These are phyloP conservation scores for Dictyostelium intermedium DNA, from an alignment of 78 protist species.

Conservation along the genomic window DNA sequence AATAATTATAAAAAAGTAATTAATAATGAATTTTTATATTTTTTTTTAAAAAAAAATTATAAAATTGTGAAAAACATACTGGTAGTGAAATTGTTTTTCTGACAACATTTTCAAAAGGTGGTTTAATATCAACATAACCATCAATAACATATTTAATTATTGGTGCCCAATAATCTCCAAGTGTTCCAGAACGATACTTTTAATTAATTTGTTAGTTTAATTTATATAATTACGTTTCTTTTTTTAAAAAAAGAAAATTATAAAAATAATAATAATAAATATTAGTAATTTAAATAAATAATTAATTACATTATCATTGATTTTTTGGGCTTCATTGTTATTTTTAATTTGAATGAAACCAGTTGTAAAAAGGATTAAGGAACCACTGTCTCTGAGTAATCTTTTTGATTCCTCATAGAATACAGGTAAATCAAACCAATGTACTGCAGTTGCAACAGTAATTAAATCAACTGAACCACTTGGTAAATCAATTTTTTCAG, in stretches of 20 bases:
- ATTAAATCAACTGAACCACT: slow-evolving; percentile 5
- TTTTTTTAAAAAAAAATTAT: too few relatives aligned
- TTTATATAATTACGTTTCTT: too few relatives aligned
- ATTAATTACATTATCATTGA: not conserved
- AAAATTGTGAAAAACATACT: too few relatives aligned
- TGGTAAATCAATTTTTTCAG: slow-evolving; percentile 1
- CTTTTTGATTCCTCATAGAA: slow-evolving; percentile 7
- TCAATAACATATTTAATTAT: not conserved
- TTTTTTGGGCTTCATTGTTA: not conserved
- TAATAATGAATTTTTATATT: too few relatives aligned
- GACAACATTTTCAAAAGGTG: slow-evolving; percentile 29
- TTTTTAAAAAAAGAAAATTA: not conserved
- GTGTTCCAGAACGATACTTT: not conserved
- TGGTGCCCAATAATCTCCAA: slow-evolving; percentile 1
- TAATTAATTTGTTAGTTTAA: not conserved
- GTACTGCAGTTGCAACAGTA: slow-evolving; percentile 50
- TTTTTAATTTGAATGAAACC: not conserved
- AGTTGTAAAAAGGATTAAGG: not conserved
- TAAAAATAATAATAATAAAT: too few relatives aligned
- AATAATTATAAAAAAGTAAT: too few relatives aligned
- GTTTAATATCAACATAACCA: slow-evolving; percentile 29
- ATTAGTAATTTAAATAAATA: too few relatives aligned
- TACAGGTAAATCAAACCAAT: slow-evolving; percentile 60
- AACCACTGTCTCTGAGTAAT: not conserved
- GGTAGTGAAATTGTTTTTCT: not conserved